These are phyloP conservation scores for Hypoxylon sp. DNA, from an alignment of 2,329 filamentous ascomycete species.

Conservation along the genomic window DNA sequence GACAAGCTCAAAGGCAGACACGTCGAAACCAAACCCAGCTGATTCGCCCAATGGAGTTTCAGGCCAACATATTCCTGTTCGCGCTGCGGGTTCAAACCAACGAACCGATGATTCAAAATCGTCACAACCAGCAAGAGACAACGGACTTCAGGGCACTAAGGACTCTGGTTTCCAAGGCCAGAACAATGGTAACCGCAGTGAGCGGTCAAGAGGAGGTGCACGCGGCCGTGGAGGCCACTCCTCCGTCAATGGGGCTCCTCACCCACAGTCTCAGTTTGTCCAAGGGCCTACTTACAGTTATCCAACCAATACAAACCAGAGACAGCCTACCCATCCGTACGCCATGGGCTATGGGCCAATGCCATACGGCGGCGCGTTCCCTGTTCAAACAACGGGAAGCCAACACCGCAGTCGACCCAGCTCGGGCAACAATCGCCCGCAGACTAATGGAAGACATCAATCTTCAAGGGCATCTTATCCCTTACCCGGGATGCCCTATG, in stretches of 20 bases:
- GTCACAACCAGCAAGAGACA: constrained; percentile 46
- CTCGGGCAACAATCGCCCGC: constrained; percentile 46
- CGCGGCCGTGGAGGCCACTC: constrained; percentile 60
- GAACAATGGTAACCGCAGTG: constrained; percentile 52
- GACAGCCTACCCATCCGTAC: constrained; percentile 43
- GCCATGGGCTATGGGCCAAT: constrained; percentile 44
- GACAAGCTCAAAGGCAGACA: constrained; percentile 43
- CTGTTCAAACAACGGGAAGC: constrained; percentile 45
- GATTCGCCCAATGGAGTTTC: constrained; percentile 40
- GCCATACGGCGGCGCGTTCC: constrained; percentile 46
- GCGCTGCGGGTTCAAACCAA: constrained; percentile 34
- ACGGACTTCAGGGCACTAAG: constrained; percentile 38
- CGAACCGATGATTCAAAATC: constrained; percentile 46
- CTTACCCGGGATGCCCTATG: constrained; percentile 69
- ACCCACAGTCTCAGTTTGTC: constrained; percentile 45
- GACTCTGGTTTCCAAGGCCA: constrained; percentile 47
- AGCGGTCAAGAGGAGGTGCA: constrained; percentile 62
- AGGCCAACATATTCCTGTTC: constrained; percentile 34
- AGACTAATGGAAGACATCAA: constrained; percentile 36
- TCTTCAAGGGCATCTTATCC: constrained; percentile 55
- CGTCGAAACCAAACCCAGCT: constrained; percentile 40
- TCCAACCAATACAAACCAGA: constrained; percentile 35
- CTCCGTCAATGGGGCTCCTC: constrained; percentile 47
- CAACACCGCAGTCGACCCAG: constrained; percentile 47
- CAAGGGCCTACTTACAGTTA: constrained; percentile 44